phyloP scores from a whole-genome alignment of 176 grass and related monocot genomes.

The Saccharum officinarum region DNA sequence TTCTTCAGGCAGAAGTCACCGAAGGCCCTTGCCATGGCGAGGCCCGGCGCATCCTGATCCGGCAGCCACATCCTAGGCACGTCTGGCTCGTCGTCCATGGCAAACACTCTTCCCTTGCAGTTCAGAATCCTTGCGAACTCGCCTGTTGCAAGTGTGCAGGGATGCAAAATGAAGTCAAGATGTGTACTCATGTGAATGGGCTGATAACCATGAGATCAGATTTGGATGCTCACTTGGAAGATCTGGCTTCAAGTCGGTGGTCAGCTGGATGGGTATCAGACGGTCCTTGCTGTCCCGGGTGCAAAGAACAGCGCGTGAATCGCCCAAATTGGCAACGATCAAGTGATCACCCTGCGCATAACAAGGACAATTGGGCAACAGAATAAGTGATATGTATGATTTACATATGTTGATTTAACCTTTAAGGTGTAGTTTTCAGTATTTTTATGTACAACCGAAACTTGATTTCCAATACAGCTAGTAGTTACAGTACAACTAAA shows the following conservation, averaged over 20 bases:
- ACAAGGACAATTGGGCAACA: not conserved
- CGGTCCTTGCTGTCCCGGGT: constrained; percentile 43
- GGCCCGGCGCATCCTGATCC: constrained; percentile 73
- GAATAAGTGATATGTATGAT: not conserved
- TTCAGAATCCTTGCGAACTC: constrained; percentile 70
- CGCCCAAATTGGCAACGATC: constrained; percentile 76
- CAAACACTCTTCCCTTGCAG: constrained; percentile 77
- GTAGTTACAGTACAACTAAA: too few relatives aligned
- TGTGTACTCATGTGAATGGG: not conserved
- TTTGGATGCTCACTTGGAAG: constrained; percentile 51
- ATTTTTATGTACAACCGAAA: not conserved
- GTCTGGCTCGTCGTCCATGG: constrained; percentile 71
- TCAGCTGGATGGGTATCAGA: constrained; percentile 55
- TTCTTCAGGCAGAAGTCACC: constrained; percentile 91
- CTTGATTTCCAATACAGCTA: too few relatives aligned
- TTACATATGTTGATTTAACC: not conserved
- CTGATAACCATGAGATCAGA: not conserved
- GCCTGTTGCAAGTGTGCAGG: constrained; percentile 17
- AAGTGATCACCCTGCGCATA: constrained; percentile 61
- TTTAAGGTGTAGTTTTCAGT: not conserved
- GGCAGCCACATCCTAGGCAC: constrained; percentile 85
- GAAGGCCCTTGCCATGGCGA: constrained; percentile 92
- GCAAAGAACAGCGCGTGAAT: constrained; percentile 74
- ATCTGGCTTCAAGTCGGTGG: constrained; percentile 75
- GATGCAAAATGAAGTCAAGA: not conserved